Evolutionary conservation across 148 eudicot species (phyloP).

Genomic region (Spergularia marina): DNA sequence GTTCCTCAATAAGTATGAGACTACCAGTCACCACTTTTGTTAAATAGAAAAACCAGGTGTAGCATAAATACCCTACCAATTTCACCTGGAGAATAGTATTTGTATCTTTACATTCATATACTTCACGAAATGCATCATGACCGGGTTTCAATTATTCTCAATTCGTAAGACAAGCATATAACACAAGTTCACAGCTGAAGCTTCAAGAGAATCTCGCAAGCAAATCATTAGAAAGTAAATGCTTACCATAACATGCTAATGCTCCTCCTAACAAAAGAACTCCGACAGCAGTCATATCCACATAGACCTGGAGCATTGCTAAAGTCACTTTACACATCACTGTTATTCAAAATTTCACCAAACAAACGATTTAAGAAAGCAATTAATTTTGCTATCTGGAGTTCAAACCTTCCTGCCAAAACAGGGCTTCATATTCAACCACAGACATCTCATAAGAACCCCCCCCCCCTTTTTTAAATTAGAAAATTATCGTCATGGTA

Average conservation of each 20-base stretch:
- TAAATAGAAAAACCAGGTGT: neutral
- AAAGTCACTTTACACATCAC: constrained; percentile 14
- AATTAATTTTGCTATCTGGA: neutral
- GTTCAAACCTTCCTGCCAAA: neutral
- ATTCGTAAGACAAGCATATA: constrained; percentile 1
- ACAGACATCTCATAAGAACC: neutral
- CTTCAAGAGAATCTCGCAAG: neutral
- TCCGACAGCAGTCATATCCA: constrained; percentile 56
- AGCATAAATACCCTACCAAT: neutral
- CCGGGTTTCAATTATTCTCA: neutral
- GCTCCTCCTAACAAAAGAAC: constrained; percentile 77
- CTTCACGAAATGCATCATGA: neutral
- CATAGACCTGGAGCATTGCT: constrained; percentile 64
- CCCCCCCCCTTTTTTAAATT: no score
- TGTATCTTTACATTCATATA: neutral
- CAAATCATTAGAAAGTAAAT: constrained; percentile 5
- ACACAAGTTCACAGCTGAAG: neutral
- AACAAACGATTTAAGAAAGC: neutral
- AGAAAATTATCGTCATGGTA: neutral
- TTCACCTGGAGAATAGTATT: neutral
- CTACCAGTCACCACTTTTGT: neutral
- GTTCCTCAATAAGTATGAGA: neutral
- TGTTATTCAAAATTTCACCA: constrained; percentile 7
- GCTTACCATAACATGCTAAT: constrained; percentile 87
- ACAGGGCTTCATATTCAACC: neutral